Conservation (phyloP, 495 filamentous ascomycete species). For the Neurospora sp. region DNA sequence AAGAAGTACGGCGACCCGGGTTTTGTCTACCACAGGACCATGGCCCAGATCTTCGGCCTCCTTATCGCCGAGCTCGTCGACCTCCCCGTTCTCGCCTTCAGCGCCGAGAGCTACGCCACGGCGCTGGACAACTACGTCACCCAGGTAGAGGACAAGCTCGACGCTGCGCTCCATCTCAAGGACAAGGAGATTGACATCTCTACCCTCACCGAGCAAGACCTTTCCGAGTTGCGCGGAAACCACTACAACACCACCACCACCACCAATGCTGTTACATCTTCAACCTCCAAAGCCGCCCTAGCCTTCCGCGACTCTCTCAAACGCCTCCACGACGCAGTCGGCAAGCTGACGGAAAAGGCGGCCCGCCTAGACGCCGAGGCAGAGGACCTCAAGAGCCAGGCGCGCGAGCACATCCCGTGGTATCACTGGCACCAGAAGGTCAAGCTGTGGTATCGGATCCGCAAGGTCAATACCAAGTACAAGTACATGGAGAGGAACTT, state of each 20-base stretch:
- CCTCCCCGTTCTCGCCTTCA: constrained; percentile 65
- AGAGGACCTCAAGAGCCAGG: constrained; percentile 52
- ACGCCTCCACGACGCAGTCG: constrained; percentile 35
- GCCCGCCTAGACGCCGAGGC: constrained; percentile 50
- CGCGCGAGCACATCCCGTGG: constrained; percentile 64
- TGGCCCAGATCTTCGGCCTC: constrained; percentile 72
- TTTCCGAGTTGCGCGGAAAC: constrained; percentile 43
- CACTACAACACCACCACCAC: constrained; percentile 36
- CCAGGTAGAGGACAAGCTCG: constrained; percentile 55
- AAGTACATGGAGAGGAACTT: constrained; percentile 74
- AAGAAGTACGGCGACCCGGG: constrained; percentile 68
- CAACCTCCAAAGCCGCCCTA: constrained; percentile 34
- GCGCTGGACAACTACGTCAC: constrained; percentile 54
- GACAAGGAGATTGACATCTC: constrained; percentile 7
- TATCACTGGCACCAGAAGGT: constrained; percentile 66
- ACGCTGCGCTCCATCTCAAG: constrained; percentile 11
- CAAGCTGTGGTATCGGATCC: constrained; percentile 50
- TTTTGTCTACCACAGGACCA: constrained; percentile 69
- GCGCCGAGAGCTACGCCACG: constrained; percentile 62
- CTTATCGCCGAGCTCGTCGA: constrained; percentile 73
- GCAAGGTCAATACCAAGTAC: constrained; percentile 57
- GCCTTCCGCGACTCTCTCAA: constrained; percentile 40
- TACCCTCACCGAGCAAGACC: constrained; percentile 30
- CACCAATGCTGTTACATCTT: constrained; percentile 11
- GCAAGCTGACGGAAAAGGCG: constrained; percentile 47